Conservation (phyloP, 768 basidiomycete species). For the Tricholoma hemisulphureum region DNA sequence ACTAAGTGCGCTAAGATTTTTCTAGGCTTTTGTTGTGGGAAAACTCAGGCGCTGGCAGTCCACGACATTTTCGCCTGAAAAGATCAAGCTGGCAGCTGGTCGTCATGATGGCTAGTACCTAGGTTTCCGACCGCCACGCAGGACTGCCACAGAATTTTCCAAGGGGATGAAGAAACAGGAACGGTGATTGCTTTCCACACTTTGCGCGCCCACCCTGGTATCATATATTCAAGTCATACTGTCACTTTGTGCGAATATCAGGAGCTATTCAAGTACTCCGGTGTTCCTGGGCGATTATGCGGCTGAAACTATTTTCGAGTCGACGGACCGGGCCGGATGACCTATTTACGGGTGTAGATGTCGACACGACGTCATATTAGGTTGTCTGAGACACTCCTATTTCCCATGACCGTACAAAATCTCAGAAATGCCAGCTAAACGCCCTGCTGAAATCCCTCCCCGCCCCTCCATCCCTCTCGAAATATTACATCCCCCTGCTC, state of each 20-base stretch:
- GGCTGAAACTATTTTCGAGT: background rate
- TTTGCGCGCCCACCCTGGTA: no score
- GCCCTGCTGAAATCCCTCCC: background rate
- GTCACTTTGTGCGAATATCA: background rate
- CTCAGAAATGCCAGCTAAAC: background rate
- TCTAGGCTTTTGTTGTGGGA: no score
- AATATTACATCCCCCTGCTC: background rate
- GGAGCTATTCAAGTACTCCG: background rate
- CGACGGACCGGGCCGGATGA: background rate
- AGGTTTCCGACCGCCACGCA: no score
- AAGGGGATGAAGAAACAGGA: no score
- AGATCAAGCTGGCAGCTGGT: no score
- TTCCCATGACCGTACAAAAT: conserved; percentile 1
- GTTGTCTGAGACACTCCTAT: conserved; percentile 1
- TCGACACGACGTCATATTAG: background rate
- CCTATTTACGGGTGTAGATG: background rate
- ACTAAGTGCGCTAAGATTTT: no score
- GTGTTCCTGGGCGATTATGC: background rate
- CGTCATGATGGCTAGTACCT: no score
- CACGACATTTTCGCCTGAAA: no score
- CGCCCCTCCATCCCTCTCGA: background rate
- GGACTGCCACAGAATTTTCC: no score
- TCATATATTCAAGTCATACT: no score
- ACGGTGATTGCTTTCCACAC: no score
- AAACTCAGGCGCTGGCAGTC: no score